phyloP scores from a whole-genome alignment of 352 stramenopile species.

The Phytophthora europaea region DNA sequence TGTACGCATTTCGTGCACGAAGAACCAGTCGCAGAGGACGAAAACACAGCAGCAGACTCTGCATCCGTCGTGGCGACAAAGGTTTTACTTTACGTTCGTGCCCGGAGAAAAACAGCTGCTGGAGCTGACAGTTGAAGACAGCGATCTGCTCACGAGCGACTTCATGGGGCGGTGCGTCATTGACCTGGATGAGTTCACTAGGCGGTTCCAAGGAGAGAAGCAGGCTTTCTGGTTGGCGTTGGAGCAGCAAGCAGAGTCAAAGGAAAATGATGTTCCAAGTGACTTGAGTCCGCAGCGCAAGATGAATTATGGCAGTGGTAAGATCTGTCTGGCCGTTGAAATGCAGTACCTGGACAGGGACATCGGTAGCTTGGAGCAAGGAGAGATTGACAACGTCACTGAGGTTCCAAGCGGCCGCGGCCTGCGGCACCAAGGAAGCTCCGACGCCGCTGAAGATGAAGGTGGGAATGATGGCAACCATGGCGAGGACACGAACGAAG shows the following conservation, averaged over 20 bases:
- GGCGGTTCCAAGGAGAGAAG: slow-evolving; percentile 57
- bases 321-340: slow-evolving; percentile 77
- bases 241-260: slow-evolving; percentile 53
- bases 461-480: slow-evolving; percentile 37
- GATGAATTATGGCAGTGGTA: slow-evolving; percentile 60
- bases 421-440: slow-evolving; percentile 36
- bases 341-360: slow-evolving; percentile 63
- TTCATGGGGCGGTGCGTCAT: slow-evolving; percentile 81
- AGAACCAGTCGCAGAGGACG: slow-evolving; percentile 69
- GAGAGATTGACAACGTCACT: slow-evolving; percentile 74
- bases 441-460: slow-evolving; percentile 18
- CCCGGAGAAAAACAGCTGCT: slow-evolving; percentile 55
- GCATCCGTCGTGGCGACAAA: slow-evolving; percentile 71
- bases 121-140: slow-evolving; percentile 71
- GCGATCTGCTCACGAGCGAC: slow-evolving; percentile 73
- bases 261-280: slow-evolving; percentile 42
- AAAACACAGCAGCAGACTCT: slow-evolving; percentile 75
- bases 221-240: slow-evolving; percentile 77
- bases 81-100: slow-evolving; percentile 72
- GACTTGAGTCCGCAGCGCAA: slow-evolving; percentile 61
- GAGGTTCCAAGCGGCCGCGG: slow-evolving; percentile 55
- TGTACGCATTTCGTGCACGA: slow-evolving; percentile 63
- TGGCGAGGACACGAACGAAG: slow-evolving; percentile 43
- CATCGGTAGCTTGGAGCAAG: slow-evolving; percentile 69
- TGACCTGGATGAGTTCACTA: slow-evolving; percentile 69